Percentiles rank a stretch among this genome's conserved stretches.
Evolutionary conservation across 2,329 filamentous ascomycete species (phyloP).

Genomic region (Arthroderma sp.): DNA sequence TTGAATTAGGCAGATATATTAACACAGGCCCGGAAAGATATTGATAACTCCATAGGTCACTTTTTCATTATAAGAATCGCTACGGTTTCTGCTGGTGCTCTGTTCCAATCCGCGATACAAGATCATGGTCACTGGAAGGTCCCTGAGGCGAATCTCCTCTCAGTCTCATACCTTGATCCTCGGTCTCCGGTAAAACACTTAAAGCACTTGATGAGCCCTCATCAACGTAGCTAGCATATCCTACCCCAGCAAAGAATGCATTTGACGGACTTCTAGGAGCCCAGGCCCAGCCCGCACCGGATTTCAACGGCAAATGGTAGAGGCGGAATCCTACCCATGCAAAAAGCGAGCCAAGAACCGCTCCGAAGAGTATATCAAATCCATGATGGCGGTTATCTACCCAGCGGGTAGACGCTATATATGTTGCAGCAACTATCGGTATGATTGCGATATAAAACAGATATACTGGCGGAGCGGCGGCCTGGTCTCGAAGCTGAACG

Average conservation of each 20-base stretch:
- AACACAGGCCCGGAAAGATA: no score
- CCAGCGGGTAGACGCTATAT: slow-evolving; percentile 74
- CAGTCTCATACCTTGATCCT: no score
- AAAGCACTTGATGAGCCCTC: slow-evolving; percentile 14
- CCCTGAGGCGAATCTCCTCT: no score
- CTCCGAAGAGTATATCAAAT: slow-evolving; percentile 86
- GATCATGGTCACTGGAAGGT: no score
- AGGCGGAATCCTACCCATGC: slow-evolving; percentile 67
- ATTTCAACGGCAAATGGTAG: slow-evolving; percentile 68
- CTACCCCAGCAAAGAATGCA: slow-evolving; percentile 44
- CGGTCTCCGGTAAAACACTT: no score
- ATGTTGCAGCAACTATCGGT: slow-evolving; percentile 62
- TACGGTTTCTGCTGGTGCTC: no score
- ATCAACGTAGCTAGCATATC: slow-evolving; percentile 17
- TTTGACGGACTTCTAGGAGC: slow-evolving; percentile 58
- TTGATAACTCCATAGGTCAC: no score
- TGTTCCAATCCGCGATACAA: no score
- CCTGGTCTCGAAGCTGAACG: slow-evolving; percentile 50
- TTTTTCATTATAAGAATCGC: no score
- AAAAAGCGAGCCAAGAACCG: slow-evolving; percentile 57
- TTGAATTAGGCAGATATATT: no score
- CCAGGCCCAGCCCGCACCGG: slow-evolving; percentile 84
- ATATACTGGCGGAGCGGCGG: slow-evolving; percentile 71
- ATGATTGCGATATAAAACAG: slow-evolving; percentile 56
- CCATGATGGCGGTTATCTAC: slow-evolving; percentile 80